Conservation (phyloP, 176 grass and related monocot species). For the maize (Zea mays) region DNA sequence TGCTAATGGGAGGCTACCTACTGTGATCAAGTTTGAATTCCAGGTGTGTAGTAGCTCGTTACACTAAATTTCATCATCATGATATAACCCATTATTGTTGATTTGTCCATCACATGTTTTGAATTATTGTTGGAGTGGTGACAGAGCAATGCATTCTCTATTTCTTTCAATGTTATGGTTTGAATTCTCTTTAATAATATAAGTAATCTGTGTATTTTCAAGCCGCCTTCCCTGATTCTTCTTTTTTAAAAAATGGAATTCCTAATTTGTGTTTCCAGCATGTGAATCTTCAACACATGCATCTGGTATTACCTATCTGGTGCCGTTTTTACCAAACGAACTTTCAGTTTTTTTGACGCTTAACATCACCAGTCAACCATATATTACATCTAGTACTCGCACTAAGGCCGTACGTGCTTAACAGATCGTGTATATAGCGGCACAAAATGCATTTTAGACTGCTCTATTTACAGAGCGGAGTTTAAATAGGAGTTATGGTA, state of each 20-base stretch:
- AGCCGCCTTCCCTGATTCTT: not conserved
- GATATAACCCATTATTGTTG: constrained; percentile 8
- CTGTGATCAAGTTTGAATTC: constrained; percentile 90
- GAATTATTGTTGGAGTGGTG: constrained; percentile 2
- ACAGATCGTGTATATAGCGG: too few relatives aligned
- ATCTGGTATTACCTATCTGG: not conserved
- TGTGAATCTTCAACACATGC: not conserved
- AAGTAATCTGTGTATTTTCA: not conserved
- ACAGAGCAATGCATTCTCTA: constrained; percentile 5
- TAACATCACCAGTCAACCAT: not conserved
- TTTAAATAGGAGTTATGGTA: too few relatives aligned
- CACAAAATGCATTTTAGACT: too few relatives aligned
- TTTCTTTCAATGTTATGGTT: not conserved
- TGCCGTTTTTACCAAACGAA: not conserved
- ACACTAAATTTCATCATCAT: constrained; percentile 4
- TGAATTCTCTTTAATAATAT: not conserved
- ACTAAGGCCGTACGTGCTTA: not conserved
- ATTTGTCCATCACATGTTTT: not conserved
- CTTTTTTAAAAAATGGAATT: not conserved
- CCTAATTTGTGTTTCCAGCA: not conserved
- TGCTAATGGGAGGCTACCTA: constrained; percentile 46
- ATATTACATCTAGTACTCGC: not conserved
- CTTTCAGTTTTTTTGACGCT: not conserved
- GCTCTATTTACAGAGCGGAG: too few relatives aligned
- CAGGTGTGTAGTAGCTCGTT: constrained; percentile 52